Base-by-base conservation (phyloP, 2,329 filamentous ascomycete species). In the Ascocoryne sarcoides region DNA sequence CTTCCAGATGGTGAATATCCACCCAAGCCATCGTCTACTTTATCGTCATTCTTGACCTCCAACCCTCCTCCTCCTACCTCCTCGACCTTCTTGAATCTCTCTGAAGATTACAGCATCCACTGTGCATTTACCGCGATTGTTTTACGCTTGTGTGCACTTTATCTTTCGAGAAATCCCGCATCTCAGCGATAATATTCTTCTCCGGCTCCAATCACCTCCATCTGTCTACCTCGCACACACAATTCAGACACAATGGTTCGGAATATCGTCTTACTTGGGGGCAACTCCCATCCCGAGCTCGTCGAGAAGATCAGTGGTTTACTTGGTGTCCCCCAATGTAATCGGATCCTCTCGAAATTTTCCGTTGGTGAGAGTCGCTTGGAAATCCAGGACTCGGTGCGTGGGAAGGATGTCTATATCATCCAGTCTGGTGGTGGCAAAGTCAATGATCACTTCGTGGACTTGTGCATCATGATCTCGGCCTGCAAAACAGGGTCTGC, bases 321-420 rank as follows among this genome's bases (percentile, higher is more conserved):
- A 53, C 81, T 98, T 45, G 86, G 89, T 54, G 79, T 98, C 40
- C 82, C 87, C n/a, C 71, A 78, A 15, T 86, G 87, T 53, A 82
- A 88, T 58, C 83, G 90, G 53, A 79, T 89, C 46, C 78, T 96
- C 36, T 76, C 73, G 60, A 95, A 95, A 67, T 98, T 98, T 69
- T 86, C 88, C 21, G 87, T 92, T 38, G 92, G 92, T 52, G 92
- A 96, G 69, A 94, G 85, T 52, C 80, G 90, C 40, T 90, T 94
- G 48, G 92, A 96, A 65, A 94, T 98, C 58, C 76, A 89, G 62
- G 92, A 98, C 65, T 95, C 88, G 10, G 92, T 98, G 37, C 84
- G 92, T 55, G 92, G 86, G 54, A 98, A 98, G 64, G 92, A 98
- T 77, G 92, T 95, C 62, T 98, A 93, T 68, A 95, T 96, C 61